Evolutionary conservation across 257 asterid species (phyloP).

Genomic region (Salvia miltiorrhiza): DNA sequence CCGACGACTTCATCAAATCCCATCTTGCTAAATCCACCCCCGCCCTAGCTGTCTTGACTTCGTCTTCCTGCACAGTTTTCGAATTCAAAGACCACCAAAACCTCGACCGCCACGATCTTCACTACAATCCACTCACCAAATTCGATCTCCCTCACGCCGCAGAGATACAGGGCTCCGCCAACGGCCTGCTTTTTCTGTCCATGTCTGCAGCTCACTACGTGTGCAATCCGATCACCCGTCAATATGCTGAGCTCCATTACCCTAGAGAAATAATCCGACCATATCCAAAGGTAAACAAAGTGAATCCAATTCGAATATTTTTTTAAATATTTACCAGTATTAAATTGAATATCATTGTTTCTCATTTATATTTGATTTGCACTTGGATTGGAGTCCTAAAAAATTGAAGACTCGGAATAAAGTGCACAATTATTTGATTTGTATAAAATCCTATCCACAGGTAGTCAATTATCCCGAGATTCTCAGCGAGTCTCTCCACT

Average conservation of each 20-base stretch:
- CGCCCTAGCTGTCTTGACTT: neutral
- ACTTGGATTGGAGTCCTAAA: too few relatives aligned
- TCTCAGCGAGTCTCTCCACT: neutral
- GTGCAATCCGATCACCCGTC: slow-evolving; percentile 45
- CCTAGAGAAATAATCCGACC: neutral
- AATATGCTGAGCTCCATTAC: slow-evolving; percentile 24
- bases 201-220: slow-evolving; percentile 6
- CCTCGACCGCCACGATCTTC: neutral
- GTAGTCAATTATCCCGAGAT: neutral
- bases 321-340: too few relatives aligned
- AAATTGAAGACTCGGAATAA: too few relatives aligned
- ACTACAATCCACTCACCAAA: slow-evolving; percentile 3
- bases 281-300: neutral
- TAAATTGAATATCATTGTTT: too few relatives aligned
- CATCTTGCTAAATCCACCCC: neutral
- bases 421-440: too few relatives aligned
- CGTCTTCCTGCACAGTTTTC: neutral
- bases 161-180: slow-evolving; percentile 8
- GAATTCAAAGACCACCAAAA: neutral
- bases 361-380: too few relatives aligned
- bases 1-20: neutral
- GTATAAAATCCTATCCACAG: neutral
- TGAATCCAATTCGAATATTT: too few relatives aligned
- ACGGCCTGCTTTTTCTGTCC: slow-evolving; percentile 28
- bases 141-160: neutral